phyloP scores from a whole-genome alignment of 306 rosid genomes.

The Alnus glutinosa region DNA sequence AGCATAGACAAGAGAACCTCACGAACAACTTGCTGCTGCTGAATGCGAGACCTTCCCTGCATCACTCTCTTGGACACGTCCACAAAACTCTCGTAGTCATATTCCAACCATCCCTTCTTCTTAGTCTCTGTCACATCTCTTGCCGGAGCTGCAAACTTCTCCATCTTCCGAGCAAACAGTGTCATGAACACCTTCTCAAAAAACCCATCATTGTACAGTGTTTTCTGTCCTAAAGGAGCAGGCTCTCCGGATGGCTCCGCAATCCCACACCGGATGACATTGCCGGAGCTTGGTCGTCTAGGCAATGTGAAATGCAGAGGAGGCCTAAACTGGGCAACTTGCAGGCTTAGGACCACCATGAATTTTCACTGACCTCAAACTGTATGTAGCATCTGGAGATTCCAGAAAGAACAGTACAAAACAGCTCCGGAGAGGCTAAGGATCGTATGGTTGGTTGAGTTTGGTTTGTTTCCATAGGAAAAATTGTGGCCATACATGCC shows the following conservation, averaged over 20 bases:
- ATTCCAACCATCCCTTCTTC: slow-evolving; percentile 44
- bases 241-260: slow-evolving; percentile 82
- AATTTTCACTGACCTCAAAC: not conserved
- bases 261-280: slow-evolving; percentile 54
- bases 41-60: slow-evolving; percentile 76
- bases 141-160: slow-evolving; percentile 40
- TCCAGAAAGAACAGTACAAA: not conserved
- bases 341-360: slow-evolving; percentile 51
- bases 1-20: slow-evolving; percentile 90
- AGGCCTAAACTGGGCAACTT: slow-evolving; percentile 24
- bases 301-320: slow-evolving; percentile 11
- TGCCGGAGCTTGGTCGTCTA: slow-evolving; percentile 2
- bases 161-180: slow-evolving; percentile 82
- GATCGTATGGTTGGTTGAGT: slow-evolving; percentile 20
- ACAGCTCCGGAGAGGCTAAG: not conserved
- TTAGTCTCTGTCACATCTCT: not conserved
- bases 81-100: slow-evolving; percentile 78
- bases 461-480: slow-evolving; percentile 2
- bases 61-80: slow-evolving; percentile 81
- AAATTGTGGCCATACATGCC: slow-evolving; percentile 32
- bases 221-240: slow-evolving; percentile 80
- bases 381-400: not conserved
- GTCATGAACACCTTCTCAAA: slow-evolving; percentile 79
- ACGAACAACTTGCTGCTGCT: slow-evolving; percentile 86
- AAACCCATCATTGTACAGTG: slow-evolving; percentile 70